Evolutionary conservation across 148 eudicot genomes (phyloP), one percentile per base, ranked within the genome.

Genomic region (Rhododendron williamsianum): DNA sequence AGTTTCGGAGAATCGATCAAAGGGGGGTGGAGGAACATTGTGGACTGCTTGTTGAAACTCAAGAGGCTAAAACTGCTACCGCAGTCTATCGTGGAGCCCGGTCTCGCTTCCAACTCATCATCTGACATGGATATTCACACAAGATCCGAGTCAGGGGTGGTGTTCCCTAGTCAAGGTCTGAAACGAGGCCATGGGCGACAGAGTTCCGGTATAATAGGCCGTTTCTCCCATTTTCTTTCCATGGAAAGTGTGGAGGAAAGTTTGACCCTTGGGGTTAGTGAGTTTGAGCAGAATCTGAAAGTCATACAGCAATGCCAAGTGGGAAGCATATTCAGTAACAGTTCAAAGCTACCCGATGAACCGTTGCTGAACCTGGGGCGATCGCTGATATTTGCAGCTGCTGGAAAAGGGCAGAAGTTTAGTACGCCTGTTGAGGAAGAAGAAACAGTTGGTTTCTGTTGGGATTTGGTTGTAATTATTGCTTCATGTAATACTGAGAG

Each of bases 331-430:
- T 95, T 97, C 85, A 94, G 85, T 76, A 90, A 88, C 45, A 93
- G 96, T 48, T 91, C 96, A 25, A 93, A 84, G 71, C 84, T 97
- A 58, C 92, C 96, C 0, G 85, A 82, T 18, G 98, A 95, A 3
- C 77, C 99, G 56, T 83, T 97, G 90, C 73, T 91, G 33, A 92
- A 93, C 82, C 93, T 97, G 0, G 99, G 99, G 65, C 95, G 98
- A 21, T 91, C 98, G 23, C 87, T 97, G 45, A 94, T 97, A 82
- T 97, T 88, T 72, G 93, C 98, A 19, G 98, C 98, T 10, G 98
- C 95, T 2, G 99, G 99, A 25, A 97, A 93, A 89, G 99, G 99
- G 27, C 99, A 95, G 71, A 97, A 97, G 85, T 97, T 97, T 56
- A 93, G 94, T 73, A 95, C 99, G 0, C 92, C 98, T 6, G 84